Evolutionary conservation across 305 asterid species (phyloP), one percentile per base, ranked within the genome.

Genomic region (Solanum hybrid): DNA sequence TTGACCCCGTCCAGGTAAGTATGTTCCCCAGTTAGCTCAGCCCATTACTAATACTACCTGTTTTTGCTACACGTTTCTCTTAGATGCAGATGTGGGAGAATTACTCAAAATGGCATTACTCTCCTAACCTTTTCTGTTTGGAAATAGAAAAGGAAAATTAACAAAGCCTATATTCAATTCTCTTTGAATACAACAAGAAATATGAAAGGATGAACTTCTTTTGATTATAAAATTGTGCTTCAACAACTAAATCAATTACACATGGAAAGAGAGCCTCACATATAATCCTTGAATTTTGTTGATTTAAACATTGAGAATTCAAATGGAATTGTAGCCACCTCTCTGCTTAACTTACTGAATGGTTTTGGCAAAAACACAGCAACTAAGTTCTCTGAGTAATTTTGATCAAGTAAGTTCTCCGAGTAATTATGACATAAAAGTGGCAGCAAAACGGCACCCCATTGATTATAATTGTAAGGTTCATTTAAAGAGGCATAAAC

Each of bases 1-100:
- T 89, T 11, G 89, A 89, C 92, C 93, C 95, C 83, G 82, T 90
- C 94, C 91, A 92, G 92, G 93, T 92, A 91, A 93, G 92, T 91
- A 86, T 40, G 89, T 87, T 31, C 0, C 2, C 6, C 1, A 4
- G 26, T 2, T 0, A 8, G 26, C 40, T 76, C 14, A 76, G 82
- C 8, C 82, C 26, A 33, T 31, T 76, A 18, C 24, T 76, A 31
- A 33, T 7, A 76, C 7, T 13, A 31, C 76, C 46, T 34, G 8
- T 13, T 9, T 34, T 77, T 34, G 46, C 84, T 34, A 11, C 42
- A 20, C 3, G 1, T 33, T 33, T 77, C 40, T 34, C 46, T 20
- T 35, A 34, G 83, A 34, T 34, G 29, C 18, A 26, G 6, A 77
- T 77, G 18, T 77, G 46, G 83, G 29, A 35, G 46, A 11, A 22